These are phyloP conservation scores for Yamadazyma paraphyllophila DNA, from an alignment of 805 yeast genomes.

Conservation along the genomic window DNA sequence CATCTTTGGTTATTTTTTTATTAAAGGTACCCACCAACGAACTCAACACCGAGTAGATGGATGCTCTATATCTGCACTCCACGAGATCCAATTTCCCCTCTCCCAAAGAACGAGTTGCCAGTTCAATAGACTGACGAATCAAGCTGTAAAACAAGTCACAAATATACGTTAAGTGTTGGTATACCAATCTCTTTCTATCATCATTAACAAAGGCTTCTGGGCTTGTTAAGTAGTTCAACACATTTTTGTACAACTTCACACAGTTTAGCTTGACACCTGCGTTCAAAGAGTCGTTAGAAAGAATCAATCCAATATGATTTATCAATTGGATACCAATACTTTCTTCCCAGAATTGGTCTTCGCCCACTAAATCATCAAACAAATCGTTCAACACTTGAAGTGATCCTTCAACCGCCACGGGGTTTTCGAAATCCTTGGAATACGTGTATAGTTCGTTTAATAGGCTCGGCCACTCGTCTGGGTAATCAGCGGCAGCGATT, in stretches of 20 bases:
- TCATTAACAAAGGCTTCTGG: slow-evolving; percentile 44
- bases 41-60: slow-evolving; percentile 26
- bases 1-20: slow-evolving; percentile 19
- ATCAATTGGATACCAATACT: slow-evolving; percentile 61
- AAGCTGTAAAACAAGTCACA: slow-evolving; percentile 19
- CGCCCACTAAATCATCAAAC: slow-evolving; percentile 82
- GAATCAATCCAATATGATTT: slow-evolving; percentile 41
- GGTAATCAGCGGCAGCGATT: slow-evolving; percentile 85
- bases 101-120: neutral
- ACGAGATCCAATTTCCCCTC: slow-evolving; percentile 7
- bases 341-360: slow-evolving; percentile 79
- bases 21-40: slow-evolving; percentile 27
- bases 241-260: slow-evolving; percentile 50
- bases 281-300: slow-evolving; percentile 37
- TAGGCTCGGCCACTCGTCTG: slow-evolving; percentile 92
- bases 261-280: slow-evolving; percentile 33
- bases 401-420: slow-evolving; percentile 49
- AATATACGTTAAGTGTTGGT: slow-evolving; percentile 20
- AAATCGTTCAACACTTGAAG: slow-evolving; percentile 67
- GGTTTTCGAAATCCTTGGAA: slow-evolving; percentile 29
- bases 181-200: slow-evolving; percentile 35
- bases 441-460: slow-evolving; percentile 46
- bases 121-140: slow-evolving; percentile 16
- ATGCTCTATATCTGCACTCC: slow-evolving; percentile 18
- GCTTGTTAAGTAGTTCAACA: slow-evolving; percentile 51